Percentiles rank a stretch among this genome's conserved stretches.
Conservation (phyloP, 2,329 filamentous ascomycete species). For the Paraconiothyrium sp. region DNA sequence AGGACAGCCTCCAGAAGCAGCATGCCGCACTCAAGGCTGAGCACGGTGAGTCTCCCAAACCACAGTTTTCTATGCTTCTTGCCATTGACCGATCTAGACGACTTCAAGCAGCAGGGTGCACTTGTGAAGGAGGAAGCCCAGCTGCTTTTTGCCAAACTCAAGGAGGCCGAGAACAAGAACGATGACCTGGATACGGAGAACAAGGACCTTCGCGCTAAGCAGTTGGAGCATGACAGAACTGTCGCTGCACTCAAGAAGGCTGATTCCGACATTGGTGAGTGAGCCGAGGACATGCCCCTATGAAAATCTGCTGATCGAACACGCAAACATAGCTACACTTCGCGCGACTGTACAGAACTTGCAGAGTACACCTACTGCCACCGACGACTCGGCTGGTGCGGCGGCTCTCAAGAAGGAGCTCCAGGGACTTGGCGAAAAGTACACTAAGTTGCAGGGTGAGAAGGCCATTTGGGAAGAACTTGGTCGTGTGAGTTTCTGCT, state of each 20-base stretch:
- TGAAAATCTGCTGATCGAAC: not conserved
- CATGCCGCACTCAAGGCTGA: conserved; percentile 22
- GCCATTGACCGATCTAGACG: conserved; percentile 5
- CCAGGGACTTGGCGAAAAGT: conserved; percentile 24
- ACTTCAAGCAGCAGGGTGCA: conserved; percentile 13
- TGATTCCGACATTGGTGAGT: conserved; percentile 9
- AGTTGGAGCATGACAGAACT: conserved; percentile 17
- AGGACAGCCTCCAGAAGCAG: conserved; percentile 20
- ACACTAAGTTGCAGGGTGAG: conserved; percentile 18
- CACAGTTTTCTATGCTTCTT: not conserved
- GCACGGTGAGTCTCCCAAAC: not conserved
- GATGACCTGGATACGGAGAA: conserved; percentile 28
- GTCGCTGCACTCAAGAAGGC: not conserved
- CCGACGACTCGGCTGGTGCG: not conserved
- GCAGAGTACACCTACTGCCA: not conserved
- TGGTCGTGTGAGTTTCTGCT: not conserved
- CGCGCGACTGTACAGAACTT: conserved; percentile 10
- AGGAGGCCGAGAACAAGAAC: conserved; percentile 22
- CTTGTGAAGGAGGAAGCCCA: conserved; percentile 17
- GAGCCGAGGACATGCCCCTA: not conserved
- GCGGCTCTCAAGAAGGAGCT: conserved; percentile 20
- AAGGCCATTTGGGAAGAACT: conserved; percentile 4
- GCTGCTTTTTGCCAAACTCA: conserved; percentile 20
- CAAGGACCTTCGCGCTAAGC: conserved; percentile 23
- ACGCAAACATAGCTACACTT: conserved; percentile 8